Percentiles rank a stretch among this genome's conserved stretches.
These are phyloP conservation scores for Copromyces sp. DNA, from an alignment of 495 filamentous ascomycete species.

Conservation along the genomic window DNA sequence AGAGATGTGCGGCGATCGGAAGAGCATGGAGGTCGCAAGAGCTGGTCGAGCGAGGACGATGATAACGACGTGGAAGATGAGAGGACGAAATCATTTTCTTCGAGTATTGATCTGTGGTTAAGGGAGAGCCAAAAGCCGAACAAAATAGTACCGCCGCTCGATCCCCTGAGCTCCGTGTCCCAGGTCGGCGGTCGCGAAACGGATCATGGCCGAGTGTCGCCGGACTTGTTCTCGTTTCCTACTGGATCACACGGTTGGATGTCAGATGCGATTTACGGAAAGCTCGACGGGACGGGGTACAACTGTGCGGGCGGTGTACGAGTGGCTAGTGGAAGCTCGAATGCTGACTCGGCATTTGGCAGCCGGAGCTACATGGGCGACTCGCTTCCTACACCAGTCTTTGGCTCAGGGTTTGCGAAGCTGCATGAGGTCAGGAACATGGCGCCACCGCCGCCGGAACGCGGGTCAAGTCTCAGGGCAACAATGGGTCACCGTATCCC, in stretches of 20 bases:
- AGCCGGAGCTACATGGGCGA: constrained; percentile 27
- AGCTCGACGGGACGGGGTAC: constrained; percentile 26
- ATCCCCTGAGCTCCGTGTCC: constrained; percentile 16
- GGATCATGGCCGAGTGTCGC: constrained; percentile 21
- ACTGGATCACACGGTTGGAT: constrained; percentile 27
- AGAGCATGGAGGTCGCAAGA: constrained; percentile 1
- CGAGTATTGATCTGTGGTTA: constrained; percentile 34
- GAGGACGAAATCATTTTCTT: constrained; percentile 15
- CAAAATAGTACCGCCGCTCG: constrained; percentile 5
- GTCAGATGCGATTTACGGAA: constrained; percentile 33
- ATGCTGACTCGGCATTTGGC: constrained; percentile 23
- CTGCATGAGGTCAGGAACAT: constrained; percentile 7
- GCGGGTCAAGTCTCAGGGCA: constrained; percentile 30
- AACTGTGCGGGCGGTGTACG: constrained; percentile 13
- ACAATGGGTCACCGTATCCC: constrained; percentile 13
- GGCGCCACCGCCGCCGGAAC: constrained; percentile 29
- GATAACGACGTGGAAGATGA: constrained; percentile 11
- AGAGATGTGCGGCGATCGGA: constrained; percentile 17
- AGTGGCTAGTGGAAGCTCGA: background rate
- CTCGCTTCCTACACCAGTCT: constrained; percentile 20
- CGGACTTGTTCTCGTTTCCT: constrained; percentile 40
- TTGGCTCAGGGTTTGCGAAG: constrained; percentile 17
- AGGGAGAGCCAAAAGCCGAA: constrained; percentile 31
- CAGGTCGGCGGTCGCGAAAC: constrained; percentile 11
- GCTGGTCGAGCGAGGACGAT: constrained; percentile 27